Percentiles rank a stretch among this genome's conserved stretches.
phyloP scores from a whole-genome alignment of 352 stramenopile species.

The Phytophthora nicotianae region DNA sequence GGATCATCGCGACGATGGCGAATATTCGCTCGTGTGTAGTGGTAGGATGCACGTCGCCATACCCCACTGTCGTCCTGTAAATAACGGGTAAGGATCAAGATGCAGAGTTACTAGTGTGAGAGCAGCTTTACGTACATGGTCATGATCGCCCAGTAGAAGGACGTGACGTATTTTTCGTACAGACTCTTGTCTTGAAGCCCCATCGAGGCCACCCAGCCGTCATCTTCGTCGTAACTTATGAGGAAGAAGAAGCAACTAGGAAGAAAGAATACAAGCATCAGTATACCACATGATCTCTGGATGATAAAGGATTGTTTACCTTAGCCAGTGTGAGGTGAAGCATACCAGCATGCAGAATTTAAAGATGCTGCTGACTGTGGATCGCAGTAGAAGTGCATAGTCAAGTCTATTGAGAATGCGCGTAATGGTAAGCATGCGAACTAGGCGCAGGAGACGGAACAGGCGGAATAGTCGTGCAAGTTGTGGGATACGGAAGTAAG shows the following conservation, averaged over 20 bases:
- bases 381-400: constrained; percentile 74
- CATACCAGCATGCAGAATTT: constrained; percentile 84
- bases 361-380: constrained; percentile 76
- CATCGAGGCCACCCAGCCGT: constrained; percentile 52
- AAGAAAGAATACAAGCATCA: neutral
- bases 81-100: neutral
- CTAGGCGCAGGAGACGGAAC: constrained; percentile 66
- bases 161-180: constrained; percentile 66
- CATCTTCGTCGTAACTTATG: constrained; percentile 50
- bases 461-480: constrained; percentile 65
- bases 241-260: constrained; percentile 66
- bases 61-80: constrained; percentile 73
- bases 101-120: neutral
- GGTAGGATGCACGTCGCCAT: constrained; percentile 60
- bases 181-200: constrained; percentile 42
- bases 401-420: constrained; percentile 75
- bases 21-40: constrained; percentile 73
- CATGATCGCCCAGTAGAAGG: constrained; percentile 82
- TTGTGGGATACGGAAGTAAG: constrained; percentile 65
- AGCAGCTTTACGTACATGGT: constrained; percentile 53
- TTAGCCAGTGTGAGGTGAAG: constrained; percentile 84
- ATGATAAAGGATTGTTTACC: constrained; percentile 27
- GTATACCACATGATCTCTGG: neutral
- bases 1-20: constrained; percentile 73
- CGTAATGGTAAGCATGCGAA: constrained; percentile 74